Evolutionary conservation across 2,329 filamentous ascomycete species (phyloP), one percentile per base, ranked within the genome.

Genomic region (Aspergillus sp.): DNA sequence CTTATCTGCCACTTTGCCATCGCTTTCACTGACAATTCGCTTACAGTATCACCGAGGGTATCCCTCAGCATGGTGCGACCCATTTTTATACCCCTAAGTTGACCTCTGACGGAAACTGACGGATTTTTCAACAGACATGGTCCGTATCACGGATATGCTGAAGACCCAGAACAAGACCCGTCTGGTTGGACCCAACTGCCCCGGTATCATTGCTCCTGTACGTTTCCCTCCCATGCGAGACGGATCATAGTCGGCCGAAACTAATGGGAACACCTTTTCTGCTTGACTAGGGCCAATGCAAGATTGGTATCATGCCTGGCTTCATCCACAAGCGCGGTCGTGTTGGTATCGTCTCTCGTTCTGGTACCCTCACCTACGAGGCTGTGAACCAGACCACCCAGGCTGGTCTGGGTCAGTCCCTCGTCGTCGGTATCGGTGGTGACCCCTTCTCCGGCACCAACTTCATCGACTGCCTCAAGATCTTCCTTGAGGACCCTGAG

Each of bases 311-410:
- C 81, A 97, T 99, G 94, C 91, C 94, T 61, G 94, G 94, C 69
- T 97, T 97, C 84, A 97, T 99, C 81, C 94, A 99, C 87, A 97
- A 97, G 86, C 91, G 92, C 77, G 94, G 94, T 68, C 92, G 94
- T 75, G 92, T 99, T 72, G 94, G 94, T 71, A 97, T 99, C 76
- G 94, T 99, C 77, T 97, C 92, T 67, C 89, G 94, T 68, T 97
- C 94, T 71, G 94, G 94, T 70, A 99, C 94, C 64, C 87, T 99
- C 60, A 99, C 94, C 71, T 99, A 99, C 82, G 94, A 99, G 82
- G 94, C 94, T 71, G 94, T 99, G 78, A 97, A 97, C 85, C 94
- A 99, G 81, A 99, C 94, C 70, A 97, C 94, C 63, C 89, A 94
- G 82, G 88, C 91, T 66, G 94, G 94, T 59, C 89, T 99, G 55